Percentiles rank a stretch among this genome's conserved stretches.
Conservation (phyloP, 1,284 basidiomycete species). For the Ceratobasidium sp. region DNA sequence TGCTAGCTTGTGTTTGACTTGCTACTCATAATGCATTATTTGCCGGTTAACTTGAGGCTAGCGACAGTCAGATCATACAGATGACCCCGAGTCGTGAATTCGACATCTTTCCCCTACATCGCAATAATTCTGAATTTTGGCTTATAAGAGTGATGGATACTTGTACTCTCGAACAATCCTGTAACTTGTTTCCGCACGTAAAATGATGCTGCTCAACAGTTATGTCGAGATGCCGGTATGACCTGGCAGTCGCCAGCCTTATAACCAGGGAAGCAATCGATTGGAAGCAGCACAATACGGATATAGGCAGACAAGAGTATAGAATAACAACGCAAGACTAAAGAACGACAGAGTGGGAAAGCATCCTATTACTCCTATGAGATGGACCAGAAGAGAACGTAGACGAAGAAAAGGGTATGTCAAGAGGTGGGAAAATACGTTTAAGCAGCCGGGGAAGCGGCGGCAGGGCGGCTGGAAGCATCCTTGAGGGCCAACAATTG, state of each 20-base stretch:
- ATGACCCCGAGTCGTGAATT: no score
- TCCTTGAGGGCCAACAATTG: conserved; percentile 94
- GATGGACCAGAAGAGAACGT: conserved; percentile 28
- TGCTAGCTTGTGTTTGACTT: conserved; percentile 28
- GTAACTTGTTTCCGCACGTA: no score
- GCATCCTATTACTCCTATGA: conserved; percentile 32
- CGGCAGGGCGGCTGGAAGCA: conserved; percentile 42
- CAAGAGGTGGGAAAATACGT: background rate
- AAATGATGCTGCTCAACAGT: no score
- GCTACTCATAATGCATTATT: conserved; percentile 30
- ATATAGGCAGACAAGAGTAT: conserved; percentile 35
- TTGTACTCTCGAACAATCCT: no score
- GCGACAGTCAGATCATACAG: no score
- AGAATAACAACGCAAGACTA: conserved; percentile 34
- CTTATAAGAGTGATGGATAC: no score
- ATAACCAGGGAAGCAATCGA: background rate
- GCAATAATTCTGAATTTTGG: no score
- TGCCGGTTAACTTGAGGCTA: background rate
- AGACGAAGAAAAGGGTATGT: background rate
- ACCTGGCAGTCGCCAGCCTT: no score
- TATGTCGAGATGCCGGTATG: no score
- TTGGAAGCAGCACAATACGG: conserved; percentile 14
- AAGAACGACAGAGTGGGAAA: conserved; percentile 30
- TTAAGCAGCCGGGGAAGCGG: conserved; percentile 25
- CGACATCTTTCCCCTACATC: no score